Evolutionary conservation across 371 early-diverging fungal species (phyloP).

Genomic region (Conidiobolus incongruus): DNA sequence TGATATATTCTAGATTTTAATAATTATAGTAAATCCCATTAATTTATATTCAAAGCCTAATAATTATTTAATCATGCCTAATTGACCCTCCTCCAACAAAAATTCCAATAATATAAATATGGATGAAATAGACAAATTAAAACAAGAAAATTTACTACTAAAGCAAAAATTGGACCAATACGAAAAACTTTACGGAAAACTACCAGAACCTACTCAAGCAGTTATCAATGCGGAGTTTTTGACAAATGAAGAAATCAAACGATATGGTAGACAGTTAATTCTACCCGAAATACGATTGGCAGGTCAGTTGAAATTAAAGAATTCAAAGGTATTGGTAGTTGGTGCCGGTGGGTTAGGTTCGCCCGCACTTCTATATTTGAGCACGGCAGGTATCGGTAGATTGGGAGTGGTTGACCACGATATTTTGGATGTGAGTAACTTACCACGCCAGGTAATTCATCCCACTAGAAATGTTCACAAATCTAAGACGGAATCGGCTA

Average conservation of each 20-base stretch:
- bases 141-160: too few species aligned
- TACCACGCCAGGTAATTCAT: slow-evolving; percentile 94
- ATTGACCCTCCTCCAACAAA: too few species aligned
- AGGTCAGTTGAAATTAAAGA: slow-evolving; percentile 60
- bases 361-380: slow-evolving; percentile 77
- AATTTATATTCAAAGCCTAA: too few species aligned
- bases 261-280: slow-evolving; percentile 89
- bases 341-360: slow-evolving; percentile 97
- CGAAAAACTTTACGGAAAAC: too few species aligned
- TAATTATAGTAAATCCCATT: too few species aligned
- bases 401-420: slow-evolving; percentile 95
- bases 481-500: slow-evolving; percentile 68
- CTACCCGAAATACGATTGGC: slow-evolving; percentile 60
- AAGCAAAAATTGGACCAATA: too few species aligned
- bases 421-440: slow-evolving; percentile 77
- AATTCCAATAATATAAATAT: too few species aligned
- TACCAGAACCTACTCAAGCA: too few species aligned
- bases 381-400: slow-evolving; percentile 72
- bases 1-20: too few species aligned
- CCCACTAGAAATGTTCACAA: slow-evolving; percentile 44
- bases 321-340: slow-evolving; percentile 64
- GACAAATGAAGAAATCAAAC: slow-evolving; percentile 41
- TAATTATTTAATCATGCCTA: too few species aligned
- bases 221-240: slow-evolving; percentile 6
- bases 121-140: too few species aligned